These are phyloP conservation scores for Piper betle DNA, from an alignment of 164 flowering plant species.

Conservation along the genomic window DNA sequence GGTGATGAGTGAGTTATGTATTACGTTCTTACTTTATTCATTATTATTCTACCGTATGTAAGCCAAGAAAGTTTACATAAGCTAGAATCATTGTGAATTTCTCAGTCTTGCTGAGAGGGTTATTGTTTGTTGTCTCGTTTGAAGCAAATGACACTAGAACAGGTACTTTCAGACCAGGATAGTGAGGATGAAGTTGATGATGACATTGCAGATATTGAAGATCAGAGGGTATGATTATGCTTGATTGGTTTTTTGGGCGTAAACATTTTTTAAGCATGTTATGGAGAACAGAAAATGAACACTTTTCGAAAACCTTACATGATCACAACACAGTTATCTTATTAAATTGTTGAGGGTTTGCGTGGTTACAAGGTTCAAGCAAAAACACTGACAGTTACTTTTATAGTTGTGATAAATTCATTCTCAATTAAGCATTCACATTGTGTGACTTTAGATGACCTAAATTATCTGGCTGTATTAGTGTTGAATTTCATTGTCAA, in stretches of 20 bases:
- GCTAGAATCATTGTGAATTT: not conserved
- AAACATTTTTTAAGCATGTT: no score
- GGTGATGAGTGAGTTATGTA: slow-evolving; percentile 26
- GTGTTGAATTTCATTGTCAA: no score
- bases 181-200: slow-evolving; percentile 99
- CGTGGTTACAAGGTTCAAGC: no score
- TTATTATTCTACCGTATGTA: not conserved
- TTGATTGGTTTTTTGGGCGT: not conserved
- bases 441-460: no score
- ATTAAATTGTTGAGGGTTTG: no score
- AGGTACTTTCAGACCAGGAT: slow-evolving; percentile 84
- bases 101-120: not conserved
- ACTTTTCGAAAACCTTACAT: not conserved
- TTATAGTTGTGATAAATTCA: no score
- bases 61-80: not conserved
- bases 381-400: no score
- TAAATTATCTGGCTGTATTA: no score
- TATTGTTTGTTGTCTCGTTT: slow-evolving; percentile 13
- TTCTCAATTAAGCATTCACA: no score
- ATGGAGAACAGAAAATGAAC: no score
- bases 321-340: no score
- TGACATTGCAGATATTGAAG: slow-evolving; percentile 96
- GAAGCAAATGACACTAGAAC: slow-evolving; percentile 88
- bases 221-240: slow-evolving; percentile 58
- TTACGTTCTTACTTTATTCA: not conserved